Conservation (phyloP, 164 flowering plant genomes). For the Malania oleifera region DNA sequence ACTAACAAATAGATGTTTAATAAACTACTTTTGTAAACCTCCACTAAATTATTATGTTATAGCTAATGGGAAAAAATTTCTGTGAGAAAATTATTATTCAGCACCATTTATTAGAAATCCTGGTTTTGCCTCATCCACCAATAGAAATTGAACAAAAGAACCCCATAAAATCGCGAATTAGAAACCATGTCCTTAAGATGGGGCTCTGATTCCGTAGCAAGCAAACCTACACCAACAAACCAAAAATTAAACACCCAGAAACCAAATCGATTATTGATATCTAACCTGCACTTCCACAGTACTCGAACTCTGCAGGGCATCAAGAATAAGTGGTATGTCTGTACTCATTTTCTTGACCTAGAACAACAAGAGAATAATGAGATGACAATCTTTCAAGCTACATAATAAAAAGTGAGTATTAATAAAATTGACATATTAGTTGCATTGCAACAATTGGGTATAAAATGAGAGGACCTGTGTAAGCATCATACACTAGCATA, state of each 20-base stretch:
- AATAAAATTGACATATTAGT: not conserved
- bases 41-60: too few relatives aligned
- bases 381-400: not conserved
- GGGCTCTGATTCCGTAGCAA: not conserved
- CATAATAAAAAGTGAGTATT: not conserved
- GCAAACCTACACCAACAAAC: not conserved
- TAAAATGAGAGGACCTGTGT: not conserved
- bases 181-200: too few relatives aligned
- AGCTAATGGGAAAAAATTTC: too few relatives aligned
- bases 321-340: constrained; percentile 66
- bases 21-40: too few relatives aligned
- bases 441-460: not conserved
- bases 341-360: constrained; percentile 81
- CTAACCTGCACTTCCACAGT: constrained; percentile 78
- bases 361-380: constrained; percentile 6
- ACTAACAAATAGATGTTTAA: too few relatives aligned
- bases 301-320: constrained; percentile 59
- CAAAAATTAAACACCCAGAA: not conserved
- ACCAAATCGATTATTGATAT: constrained; percentile 3
- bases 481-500: not conserved
- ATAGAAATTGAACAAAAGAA: too few relatives aligned
- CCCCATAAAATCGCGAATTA: too few relatives aligned
- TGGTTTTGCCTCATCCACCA: too few relatives aligned
- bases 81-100: too few relatives aligned
- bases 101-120: too few relatives aligned